Evolutionary conservation across 2,329 filamentous ascomycete species (phyloP), one percentile per base, ranked within the genome.

Genomic region (Aspergillus hortae): DNA sequence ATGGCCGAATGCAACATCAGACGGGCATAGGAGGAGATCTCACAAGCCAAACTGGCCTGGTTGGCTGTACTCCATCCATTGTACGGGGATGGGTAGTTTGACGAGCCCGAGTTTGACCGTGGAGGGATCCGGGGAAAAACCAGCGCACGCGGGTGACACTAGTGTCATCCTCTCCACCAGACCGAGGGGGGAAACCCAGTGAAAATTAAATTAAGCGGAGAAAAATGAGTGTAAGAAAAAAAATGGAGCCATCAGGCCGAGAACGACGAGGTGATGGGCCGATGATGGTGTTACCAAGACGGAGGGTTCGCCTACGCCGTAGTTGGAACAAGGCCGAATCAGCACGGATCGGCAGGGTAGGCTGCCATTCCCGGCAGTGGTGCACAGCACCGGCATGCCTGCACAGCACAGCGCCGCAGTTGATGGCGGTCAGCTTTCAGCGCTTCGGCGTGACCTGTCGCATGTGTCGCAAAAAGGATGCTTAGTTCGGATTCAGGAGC

Each of bases 1-100:
- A 40, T 27, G 38, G 30, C 47, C 52, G 49, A 51, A 56, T 58
- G 53, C 48, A 30, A 60, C 58, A 44, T 25, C 52, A 44, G 40
- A 48, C 44, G 40, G 45, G 14, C 10, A 11, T 27, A 27, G 38
- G 38, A 19, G 42, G 30, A 30, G 38, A 42, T 45, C 32, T 45
- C 15, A 47, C 27, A 38, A 38, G 27, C 27, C 25, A 47, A 30
- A 42, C 6, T 15, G 19, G 23, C 48, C 23, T 23, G 33, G 17
- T n/a, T 9, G 43, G 23, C 23, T 30, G 27, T 38, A n/a, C 23
- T 23, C 23, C 23, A 6, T 23, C 4, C 35, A 30, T 10, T 25
- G 38, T 32, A 36, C 19, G 25, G 41, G 10, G 36, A 23, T 38
- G 49, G 30, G 15, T 43, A 21, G 41, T 48, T 54, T 27, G 52